Conservation (phyloP, 2,329 filamentous ascomycete genomes). For the Ceratocystis colombiana region DNA sequence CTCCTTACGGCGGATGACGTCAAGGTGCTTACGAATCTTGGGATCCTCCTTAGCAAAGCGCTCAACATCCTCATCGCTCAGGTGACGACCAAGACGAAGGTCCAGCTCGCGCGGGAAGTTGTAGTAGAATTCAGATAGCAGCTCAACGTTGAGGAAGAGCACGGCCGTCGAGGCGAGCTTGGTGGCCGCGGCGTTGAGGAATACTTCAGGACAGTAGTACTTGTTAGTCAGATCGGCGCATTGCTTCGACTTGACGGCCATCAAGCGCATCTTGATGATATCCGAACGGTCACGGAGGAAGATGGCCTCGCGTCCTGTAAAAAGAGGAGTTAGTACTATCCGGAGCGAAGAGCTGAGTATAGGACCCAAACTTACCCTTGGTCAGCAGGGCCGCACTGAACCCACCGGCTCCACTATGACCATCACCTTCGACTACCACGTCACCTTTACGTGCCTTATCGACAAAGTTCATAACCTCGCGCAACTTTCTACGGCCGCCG, state of each 20-base stretch:
- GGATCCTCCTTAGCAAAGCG: slow-evolving; percentile 87
- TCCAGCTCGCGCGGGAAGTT: slow-evolving; percentile 93
- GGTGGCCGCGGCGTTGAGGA: slow-evolving; percentile 91
- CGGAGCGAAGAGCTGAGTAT: no score
- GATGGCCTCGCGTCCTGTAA: slow-evolving; percentile 72
- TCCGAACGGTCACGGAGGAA: slow-evolving; percentile 89
- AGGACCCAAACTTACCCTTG: slow-evolving; percentile 50
- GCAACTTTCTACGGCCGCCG: slow-evolving; percentile 73
- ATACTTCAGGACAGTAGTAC: slow-evolving; percentile 93
- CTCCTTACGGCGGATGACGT: slow-evolving; percentile 86
- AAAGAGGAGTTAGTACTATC: slow-evolving; percentile 29
- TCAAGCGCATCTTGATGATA: slow-evolving; percentile 79
- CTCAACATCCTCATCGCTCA: slow-evolving; percentile 72
- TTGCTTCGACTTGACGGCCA: slow-evolving; percentile 82
- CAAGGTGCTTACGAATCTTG: slow-evolving; percentile 77
- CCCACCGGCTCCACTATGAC: slow-evolving; percentile 75
- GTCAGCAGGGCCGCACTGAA: slow-evolving; percentile 81
- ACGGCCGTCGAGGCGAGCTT: slow-evolving; percentile 93
- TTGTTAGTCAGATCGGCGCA: slow-evolving; percentile 78
- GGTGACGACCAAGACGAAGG: slow-evolving; percentile 67
- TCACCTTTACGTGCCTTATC: slow-evolving; percentile 84
- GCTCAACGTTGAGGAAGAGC: slow-evolving; percentile 92
- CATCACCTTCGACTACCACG: slow-evolving; percentile 72
- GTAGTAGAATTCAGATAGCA: slow-evolving; percentile 95
- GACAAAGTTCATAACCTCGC: slow-evolving; percentile 82